Evolutionary conservation across 2,329 filamentous ascomycete genomes (phyloP).

Genomic region (Periconia macrospinosa): DNA sequence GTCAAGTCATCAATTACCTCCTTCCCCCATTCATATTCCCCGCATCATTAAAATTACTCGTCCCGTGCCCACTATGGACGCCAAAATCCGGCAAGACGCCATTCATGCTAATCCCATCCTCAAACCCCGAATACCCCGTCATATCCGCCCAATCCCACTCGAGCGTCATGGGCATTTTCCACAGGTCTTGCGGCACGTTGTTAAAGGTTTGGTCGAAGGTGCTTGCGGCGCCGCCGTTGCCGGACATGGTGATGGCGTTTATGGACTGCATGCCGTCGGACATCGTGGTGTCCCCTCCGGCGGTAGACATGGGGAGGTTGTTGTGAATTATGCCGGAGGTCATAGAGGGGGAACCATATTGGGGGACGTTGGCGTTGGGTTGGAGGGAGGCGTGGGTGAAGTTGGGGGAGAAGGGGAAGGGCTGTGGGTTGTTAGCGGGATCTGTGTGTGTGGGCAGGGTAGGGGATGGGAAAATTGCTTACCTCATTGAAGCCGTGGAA

Average conservation of each 20-base stretch:
- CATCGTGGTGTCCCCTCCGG: conserved; percentile 15
- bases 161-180: conserved; percentile 93
- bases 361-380: conserved; percentile 23
- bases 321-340: conserved; percentile 34
- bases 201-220: conserved; percentile 77
- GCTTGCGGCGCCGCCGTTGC: conserved; percentile 37
- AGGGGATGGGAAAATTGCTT: conserved; percentile 5
- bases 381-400: conserved; percentile 44
- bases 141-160: conserved; percentile 80
- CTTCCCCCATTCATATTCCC: conserved; percentile 32
- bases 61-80: conserved; percentile 27
- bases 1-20: too few species aligned
- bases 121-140: conserved; percentile 40
- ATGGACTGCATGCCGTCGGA: conserved; percentile 8
- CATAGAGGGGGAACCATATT: conserved; percentile 36
- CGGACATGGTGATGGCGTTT: conserved; percentile 35
- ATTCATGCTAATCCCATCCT: conserved; percentile 44
- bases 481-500: conserved; percentile 44
- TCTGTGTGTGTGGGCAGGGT: neutral
- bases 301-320: conserved; percentile 23
- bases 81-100: conserved; percentile 39
- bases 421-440: conserved; percentile 27
- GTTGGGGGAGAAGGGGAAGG: conserved; percentile 44
- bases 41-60: conserved; percentile 36
- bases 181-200: conserved; percentile 82